These are phyloP conservation scores for Nicotiana tomentosiformis DNA, from an alignment of 257 asterid genomes.

Conservation along the genomic window DNA sequence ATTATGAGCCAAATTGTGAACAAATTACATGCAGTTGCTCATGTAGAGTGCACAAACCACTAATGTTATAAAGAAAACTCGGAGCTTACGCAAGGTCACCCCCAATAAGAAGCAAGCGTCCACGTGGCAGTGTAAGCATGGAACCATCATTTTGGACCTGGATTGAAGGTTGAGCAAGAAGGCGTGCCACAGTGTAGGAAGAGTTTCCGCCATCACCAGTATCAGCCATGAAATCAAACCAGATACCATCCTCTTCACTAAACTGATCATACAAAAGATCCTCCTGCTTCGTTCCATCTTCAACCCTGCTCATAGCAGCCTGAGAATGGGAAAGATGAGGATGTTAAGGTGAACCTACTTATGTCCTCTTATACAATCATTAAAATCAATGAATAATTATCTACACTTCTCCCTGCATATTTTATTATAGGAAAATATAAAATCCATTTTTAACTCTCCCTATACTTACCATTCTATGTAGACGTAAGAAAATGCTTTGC, in stretches of 20 bases:
- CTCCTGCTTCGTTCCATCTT: slow-evolving; percentile 52
- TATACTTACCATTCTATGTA: background rate
- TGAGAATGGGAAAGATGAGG: slow-evolving; percentile 9
- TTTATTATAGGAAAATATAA: background rate
- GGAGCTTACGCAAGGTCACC: slow-evolving; percentile 87
- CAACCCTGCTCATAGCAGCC: slow-evolving; percentile 75
- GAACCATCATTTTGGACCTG: slow-evolving; percentile 43
- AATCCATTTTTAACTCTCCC: background rate
- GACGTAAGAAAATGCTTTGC: background rate
- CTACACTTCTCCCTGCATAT: background rate
- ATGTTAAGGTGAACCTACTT: background rate
- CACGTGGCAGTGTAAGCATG: slow-evolving; percentile 46
- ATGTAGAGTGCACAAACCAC: background rate
- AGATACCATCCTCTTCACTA: slow-evolving; percentile 54
- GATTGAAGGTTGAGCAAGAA: slow-evolving; percentile 75
- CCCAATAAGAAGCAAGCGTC: slow-evolving; percentile 64
- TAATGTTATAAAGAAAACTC: background rate
- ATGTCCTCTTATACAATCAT: background rate
- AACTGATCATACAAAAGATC: slow-evolving; percentile 70
- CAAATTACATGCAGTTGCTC: background rate
- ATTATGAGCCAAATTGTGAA: background rate
- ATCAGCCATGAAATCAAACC: slow-evolving; percentile 91
- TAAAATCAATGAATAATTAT: background rate
- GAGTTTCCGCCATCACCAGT: slow-evolving; percentile 88
- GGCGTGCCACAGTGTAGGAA: slow-evolving; percentile 63